Conservation (phyloP, 768 basidiomycete species). For the Lactarius akahatsu region DNA sequence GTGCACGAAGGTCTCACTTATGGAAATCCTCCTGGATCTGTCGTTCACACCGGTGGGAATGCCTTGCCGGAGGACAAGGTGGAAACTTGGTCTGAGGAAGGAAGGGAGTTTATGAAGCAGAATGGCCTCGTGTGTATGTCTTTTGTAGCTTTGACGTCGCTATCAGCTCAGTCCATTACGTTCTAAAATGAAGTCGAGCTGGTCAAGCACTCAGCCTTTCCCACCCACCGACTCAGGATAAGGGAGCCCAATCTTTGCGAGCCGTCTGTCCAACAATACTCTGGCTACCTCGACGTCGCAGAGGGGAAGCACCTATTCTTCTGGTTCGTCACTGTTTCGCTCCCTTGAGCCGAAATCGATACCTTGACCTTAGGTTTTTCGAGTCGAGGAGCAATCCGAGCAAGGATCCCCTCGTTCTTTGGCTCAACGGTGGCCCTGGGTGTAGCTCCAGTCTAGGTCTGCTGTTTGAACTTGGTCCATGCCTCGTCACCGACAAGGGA, state of each 20-base stretch:
- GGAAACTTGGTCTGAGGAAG: slow-evolving; percentile 61
- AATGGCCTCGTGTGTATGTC: slow-evolving; percentile 67
- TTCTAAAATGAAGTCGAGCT: slow-evolving; percentile 40
- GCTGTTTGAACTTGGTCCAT: slow-evolving; percentile 30
- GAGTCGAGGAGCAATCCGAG: slow-evolving; percentile 74
- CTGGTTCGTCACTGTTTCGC: slow-evolving; percentile 41
- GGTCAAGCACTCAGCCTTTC: slow-evolving; percentile 40
- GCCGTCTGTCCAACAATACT: slow-evolving; percentile 49
- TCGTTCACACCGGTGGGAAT: slow-evolving; percentile 45
- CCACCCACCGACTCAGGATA: slow-evolving; percentile 40
- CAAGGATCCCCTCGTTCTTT: slow-evolving; percentile 80
- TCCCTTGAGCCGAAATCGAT: neutral
- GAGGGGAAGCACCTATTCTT: slow-evolving; percentile 59
- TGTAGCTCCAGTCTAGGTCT: slow-evolving; percentile 36
- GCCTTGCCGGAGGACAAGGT: slow-evolving; percentile 43
- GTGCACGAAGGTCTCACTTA: slow-evolving; percentile 19
- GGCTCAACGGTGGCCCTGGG: slow-evolving; percentile 75
- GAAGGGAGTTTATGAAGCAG: slow-evolving; percentile 66
- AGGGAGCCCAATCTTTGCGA: slow-evolving; percentile 51
- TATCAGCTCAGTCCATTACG: neutral
- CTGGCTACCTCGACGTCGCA: slow-evolving; percentile 57
- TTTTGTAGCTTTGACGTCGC: neutral
- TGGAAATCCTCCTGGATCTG: slow-evolving; percentile 33
- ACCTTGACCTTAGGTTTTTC: slow-evolving; percentile 66
- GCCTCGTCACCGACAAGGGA: slow-evolving; percentile 36